Percentiles rank a stretch among this genome's conserved stretches.
Conservation (phyloP, 768 basidiomycete species). For the Phylloporus sp. region DNA sequence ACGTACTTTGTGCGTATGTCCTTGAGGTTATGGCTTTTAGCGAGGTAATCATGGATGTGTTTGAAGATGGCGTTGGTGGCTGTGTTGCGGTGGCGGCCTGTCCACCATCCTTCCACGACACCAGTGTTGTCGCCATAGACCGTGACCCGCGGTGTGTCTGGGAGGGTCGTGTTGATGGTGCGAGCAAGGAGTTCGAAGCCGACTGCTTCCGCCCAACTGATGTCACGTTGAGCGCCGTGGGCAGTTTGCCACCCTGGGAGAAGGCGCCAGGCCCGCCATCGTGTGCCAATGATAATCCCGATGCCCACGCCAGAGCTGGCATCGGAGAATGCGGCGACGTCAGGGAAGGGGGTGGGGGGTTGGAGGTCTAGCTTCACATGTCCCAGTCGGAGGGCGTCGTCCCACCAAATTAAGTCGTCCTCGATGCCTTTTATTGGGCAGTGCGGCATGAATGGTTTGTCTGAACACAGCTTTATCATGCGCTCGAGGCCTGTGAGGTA, state of each 20-base stretch:
- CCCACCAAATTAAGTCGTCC: not conserved
- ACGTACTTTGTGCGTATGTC: not conserved
- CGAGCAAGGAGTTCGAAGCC: not conserved
- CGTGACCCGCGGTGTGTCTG: not conserved
- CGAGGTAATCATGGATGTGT: not conserved
- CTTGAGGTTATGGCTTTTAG: not conserved
- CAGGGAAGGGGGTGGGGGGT: not conserved
- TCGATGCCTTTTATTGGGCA: not conserved
- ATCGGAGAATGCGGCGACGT: not conserved
- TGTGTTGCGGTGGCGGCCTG: not conserved
- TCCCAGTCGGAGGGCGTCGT: not conserved
- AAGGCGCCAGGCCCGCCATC: not conserved
- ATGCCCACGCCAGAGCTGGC: conserved; percentile 9
- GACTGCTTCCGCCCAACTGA: not conserved
- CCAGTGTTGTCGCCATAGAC: conserved; percentile 1
- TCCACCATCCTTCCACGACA: conserved; percentile 2
- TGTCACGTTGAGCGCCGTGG: not conserved
- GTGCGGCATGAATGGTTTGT: conserved; percentile 32
- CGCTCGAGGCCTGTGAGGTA: conserved; percentile 40
- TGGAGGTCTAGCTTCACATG: too few species aligned
- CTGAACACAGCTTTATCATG: conserved; percentile 28
- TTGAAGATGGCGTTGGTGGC: not conserved
- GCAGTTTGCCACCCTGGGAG: not conserved
- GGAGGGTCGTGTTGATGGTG: not conserved
- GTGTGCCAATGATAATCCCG: not conserved